Conservation (phyloP, 202 grass and related monocot species). For the Carex arenaria region DNA sequence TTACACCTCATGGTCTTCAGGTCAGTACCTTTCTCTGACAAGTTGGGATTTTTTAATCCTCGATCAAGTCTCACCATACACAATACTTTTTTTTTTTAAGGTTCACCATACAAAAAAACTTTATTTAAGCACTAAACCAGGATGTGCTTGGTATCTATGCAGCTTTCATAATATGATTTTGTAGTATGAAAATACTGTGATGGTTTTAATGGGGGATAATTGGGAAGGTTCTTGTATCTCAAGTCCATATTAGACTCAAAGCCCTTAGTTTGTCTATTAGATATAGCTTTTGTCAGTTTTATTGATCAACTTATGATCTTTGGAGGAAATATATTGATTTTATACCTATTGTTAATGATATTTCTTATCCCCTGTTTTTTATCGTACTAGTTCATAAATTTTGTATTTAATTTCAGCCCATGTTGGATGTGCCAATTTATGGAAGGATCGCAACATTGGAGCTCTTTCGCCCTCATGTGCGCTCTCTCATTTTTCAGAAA, state of each 20-base stretch:
- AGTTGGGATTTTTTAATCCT: background rate
- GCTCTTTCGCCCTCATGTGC: constrained; percentile 89
- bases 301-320: background rate
- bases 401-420: constrained; percentile 52
- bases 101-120: background rate
- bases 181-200: background rate
- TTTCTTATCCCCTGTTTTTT: background rate
- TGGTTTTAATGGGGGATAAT: background rate
- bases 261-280: background rate
- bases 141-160: background rate
- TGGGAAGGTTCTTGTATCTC: background rate
- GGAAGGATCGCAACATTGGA: constrained; percentile 94
- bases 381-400: background rate
- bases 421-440: constrained; percentile 97
- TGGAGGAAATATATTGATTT: background rate
- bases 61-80: background rate
- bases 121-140: background rate
- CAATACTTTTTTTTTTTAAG: background rate
- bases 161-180: background rate
- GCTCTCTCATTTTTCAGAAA: constrained; percentile 11
- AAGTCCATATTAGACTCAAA: background rate
- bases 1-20: constrained; percentile 96
- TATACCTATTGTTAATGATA: background rate
- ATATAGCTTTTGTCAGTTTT: background rate
- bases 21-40: constrained; percentile 19